These are phyloP conservation scores for Aschersonia sp. DNA, from an alignment of 2,329 filamentous ascomycete species.

Conservation along the genomic window DNA sequence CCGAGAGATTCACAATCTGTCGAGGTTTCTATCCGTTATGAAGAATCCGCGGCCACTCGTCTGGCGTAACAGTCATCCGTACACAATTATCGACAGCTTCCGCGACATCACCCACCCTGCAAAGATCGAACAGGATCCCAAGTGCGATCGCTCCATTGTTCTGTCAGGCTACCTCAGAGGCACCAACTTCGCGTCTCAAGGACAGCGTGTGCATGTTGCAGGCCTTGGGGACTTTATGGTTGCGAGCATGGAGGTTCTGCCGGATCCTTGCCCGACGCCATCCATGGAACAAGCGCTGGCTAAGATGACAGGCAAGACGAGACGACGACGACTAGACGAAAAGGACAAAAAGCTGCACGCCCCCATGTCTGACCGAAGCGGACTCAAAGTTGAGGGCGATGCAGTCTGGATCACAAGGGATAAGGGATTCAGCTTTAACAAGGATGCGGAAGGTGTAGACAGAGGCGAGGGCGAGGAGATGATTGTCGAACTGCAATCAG, in stretches of 20 bases:
- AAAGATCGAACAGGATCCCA: constrained; percentile 73
- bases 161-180: constrained; percentile 89
- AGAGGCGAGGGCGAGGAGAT: constrained; percentile 91
- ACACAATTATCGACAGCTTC: constrained; percentile 85
- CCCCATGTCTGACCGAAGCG: constrained; percentile 95
- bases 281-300: constrained; percentile 77
- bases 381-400: constrained; percentile 91
- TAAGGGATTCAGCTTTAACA: constrained; percentile 62
- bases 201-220: constrained; percentile 81
- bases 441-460: constrained; percentile 51
- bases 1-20: constrained; percentile 89
- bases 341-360: constrained; percentile 96
- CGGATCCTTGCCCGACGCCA: constrained; percentile 91
- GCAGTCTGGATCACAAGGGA: constrained; percentile 76
- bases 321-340: constrained; percentile 70
- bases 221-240: constrained; percentile 84
- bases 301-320: constrained; percentile 71
- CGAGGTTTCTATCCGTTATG: constrained; percentile 93
- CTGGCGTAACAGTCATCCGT: constrained; percentile 94
- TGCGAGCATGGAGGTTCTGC: constrained; percentile 69
- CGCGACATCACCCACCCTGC: constrained; percentile 91
- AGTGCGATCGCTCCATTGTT: constrained; percentile 81
- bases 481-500: constrained; percentile 77
- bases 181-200: constrained; percentile 79
- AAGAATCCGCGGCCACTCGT: constrained; percentile 95